Evolutionary conservation across 164 flowering plant species (phyloP).

Genomic region (Magnolia officinalis): DNA sequence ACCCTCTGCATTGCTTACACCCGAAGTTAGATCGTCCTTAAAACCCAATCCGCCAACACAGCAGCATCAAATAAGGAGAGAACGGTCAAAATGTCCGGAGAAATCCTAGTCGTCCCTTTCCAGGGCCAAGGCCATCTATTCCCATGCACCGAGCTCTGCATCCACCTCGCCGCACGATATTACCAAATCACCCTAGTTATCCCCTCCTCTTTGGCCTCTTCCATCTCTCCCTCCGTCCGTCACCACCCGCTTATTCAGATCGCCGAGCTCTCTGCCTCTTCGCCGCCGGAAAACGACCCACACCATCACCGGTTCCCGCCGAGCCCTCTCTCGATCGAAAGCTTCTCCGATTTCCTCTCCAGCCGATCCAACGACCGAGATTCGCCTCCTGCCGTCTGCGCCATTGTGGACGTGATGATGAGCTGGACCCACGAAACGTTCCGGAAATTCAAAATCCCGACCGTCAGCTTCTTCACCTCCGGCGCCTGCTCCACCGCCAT

Average conservation of each 20-base stretch:
- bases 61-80: no score
- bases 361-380: constrained; percentile 11
- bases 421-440: constrained; percentile 34
- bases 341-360: constrained; percentile 24
- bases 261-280: constrained; percentile 17
- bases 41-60: background rate
- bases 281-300: constrained; percentile 5
- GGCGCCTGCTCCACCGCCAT: constrained; percentile 53
- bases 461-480: constrained; percentile 46
- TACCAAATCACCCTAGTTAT: constrained; percentile 37
- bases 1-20: background rate
- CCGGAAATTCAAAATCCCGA: constrained; percentile 28
- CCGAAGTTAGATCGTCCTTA: background rate
- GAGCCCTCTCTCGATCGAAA: constrained; percentile 11
- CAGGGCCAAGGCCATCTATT: constrained; percentile 56
- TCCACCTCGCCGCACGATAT: constrained; percentile 29
- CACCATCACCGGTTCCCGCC: constrained; percentile 6
- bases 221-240: constrained; percentile 31
- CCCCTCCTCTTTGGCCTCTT: constrained; percentile 35
- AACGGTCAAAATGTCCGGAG: constrained; percentile 9
- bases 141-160: constrained; percentile 55
- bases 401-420: constrained; percentile 47
- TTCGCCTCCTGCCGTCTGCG: constrained; percentile 27
- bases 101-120: constrained; percentile 43
- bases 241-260: constrained; percentile 28